Evolutionary conservation across 1,284 basidiomycete genomes (phyloP).

Genomic region (Chondrostereum purpureum): DNA sequence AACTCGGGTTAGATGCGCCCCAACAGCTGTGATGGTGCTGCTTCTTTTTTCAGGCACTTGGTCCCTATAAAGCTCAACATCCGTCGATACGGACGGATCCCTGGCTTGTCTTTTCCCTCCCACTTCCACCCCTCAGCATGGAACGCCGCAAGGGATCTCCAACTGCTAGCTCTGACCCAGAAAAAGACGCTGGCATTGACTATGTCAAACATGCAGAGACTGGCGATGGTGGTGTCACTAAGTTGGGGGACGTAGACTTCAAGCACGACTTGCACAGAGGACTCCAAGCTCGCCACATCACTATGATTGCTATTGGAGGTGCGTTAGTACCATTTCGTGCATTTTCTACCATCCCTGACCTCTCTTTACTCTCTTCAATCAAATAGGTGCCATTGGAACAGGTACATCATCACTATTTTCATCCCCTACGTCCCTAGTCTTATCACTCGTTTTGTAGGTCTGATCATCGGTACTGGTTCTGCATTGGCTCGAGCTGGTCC

Average conservation of each 20-base stretch:
- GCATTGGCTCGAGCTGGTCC: slow-evolving; percentile 50
- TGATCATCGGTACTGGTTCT: slow-evolving; percentile 67
- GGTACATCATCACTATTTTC: too few species aligned
- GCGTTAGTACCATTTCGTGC: slow-evolving; percentile 14
- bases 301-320: slow-evolving; percentile 52
- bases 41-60: neutral
- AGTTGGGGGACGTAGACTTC: neutral
- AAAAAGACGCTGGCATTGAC: neutral
- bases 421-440: too few species aligned
- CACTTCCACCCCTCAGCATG: neutral
- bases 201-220: neutral
- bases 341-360: neutral
- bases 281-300: slow-evolving; percentile 61
- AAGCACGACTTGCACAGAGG: slow-evolving; percentile 46
- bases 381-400: neutral
- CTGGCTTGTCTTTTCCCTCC: neutral
- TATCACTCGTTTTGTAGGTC: slow-evolving; percentile 35
- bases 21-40: neutral
- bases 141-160: neutral
- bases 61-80: neutral
- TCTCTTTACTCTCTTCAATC: neutral
- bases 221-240: neutral
- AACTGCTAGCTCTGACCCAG: neutral
- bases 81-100: neutral
- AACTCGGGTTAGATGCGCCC: too few species aligned